Evolutionary conservation across 202 grass and related monocot species (phyloP).

Genomic region (Alloteropsis angusta): DNA sequence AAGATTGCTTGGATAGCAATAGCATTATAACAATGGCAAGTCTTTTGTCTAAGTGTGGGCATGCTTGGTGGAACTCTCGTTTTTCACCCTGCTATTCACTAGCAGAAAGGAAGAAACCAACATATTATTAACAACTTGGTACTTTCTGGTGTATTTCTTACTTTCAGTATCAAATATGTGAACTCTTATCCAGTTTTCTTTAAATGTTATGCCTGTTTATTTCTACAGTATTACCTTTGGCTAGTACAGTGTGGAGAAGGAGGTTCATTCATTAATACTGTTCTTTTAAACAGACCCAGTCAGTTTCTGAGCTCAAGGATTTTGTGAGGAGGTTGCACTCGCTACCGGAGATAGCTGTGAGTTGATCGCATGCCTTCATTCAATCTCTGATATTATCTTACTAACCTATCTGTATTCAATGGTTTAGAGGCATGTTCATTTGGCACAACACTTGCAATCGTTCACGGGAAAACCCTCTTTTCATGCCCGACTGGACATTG

Average conservation of each 20-base stretch:
- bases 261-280: conserved; percentile 2
- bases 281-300: conserved; percentile 60
- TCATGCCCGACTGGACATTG: conserved; percentile 81
- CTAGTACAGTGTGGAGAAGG: not conserved
- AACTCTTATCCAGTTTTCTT: not conserved
- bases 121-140: not conserved
- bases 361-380: conserved; percentile 9
- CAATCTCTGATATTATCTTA: conserved; percentile 17
- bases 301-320: conserved; percentile 95
- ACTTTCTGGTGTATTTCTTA: not conserved
- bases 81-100: not conserved
- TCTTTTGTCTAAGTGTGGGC: not conserved
- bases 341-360: conserved; percentile 88
- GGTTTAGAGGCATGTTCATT: conserved; percentile 82
- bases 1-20: not conserved
- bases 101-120: not conserved
- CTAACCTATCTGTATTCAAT: conserved; percentile 26
- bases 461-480: conserved; percentile 89
- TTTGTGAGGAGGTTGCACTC: conserved; percentile 95
- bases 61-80: conserved; percentile 2
- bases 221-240: not conserved
- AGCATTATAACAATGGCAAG: not conserved
- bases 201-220: not conserved
- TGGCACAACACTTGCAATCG: conserved; percentile 98
- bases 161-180: not conserved